Base-by-base conservation (phyloP, 2,329 filamentous ascomycete genomes). In the Akanthomyces dipterigenus region DNA sequence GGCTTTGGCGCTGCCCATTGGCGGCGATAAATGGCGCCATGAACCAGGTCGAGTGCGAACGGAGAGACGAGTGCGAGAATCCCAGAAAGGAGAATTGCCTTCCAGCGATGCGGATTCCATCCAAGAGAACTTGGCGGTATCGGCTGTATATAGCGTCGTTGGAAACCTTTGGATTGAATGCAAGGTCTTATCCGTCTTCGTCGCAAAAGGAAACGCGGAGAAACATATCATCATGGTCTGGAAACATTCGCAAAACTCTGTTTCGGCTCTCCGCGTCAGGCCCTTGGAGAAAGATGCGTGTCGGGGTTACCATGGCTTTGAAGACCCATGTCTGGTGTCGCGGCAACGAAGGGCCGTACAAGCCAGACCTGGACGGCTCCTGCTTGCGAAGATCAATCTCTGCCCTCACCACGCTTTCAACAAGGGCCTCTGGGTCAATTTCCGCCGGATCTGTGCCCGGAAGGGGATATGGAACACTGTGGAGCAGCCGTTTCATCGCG, bases 1-100 rank as follows among this genome's bases (percentile, higher is more conserved):
- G 73, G 4, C 72, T 70, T 26, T 78, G 77, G 0, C 72, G 61
- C 3, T 64, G 31, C 5, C 62, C 62, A 0, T 73, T 53, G 3
- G 71, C 59, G 43, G 78, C 73, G 1, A 75, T 8, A 54, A 84
- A 85, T 0, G 76, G 72, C 0, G 81, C 79, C 43, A 76, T 75
- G 61, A 84, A 81, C 89, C 89, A 92, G 42, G 83, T 86, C 0
- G 87, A 86, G 63, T 91, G 88, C 0, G 85, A 80, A 11, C 90
- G 81, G 2, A 93, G 78, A 0, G 89, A 93, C 0, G 89, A 93
- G 70, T 93, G 88, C 0, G 89, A 92, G 71, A 91, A 93, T 0
- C 89, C 90, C 0, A 93, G 77, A 67, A 93, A 93, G 0, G 74
- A 72, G 67, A 85, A 91, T 1, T 72, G 69, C 12, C 85, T 78